phyloP scores from a whole-genome alignment of 805 yeast species.

The Lachancea lanzarotensis region DNA sequence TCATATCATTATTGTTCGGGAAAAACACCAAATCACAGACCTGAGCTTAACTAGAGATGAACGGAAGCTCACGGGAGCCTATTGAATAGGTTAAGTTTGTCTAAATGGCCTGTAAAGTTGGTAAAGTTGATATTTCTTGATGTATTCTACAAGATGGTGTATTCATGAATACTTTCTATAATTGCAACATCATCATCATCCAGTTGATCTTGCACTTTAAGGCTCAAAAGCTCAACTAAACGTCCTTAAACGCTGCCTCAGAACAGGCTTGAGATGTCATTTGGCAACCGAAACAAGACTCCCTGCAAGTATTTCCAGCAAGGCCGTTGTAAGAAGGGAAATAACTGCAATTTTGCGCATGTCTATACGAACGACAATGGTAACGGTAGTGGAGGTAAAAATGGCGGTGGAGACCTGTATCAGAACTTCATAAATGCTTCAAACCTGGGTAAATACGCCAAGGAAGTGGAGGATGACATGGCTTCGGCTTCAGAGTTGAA shows the following conservation, averaged over 20 bases:
- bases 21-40: too few species aligned
- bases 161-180: too few species aligned
- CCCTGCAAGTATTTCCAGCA: constrained; percentile 42
- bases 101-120: too few species aligned
- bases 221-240: too few species aligned
- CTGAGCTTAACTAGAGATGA: too few species aligned
- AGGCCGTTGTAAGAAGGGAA: constrained; percentile 40
- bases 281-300: constrained; percentile 16
- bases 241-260: neutral
- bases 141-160: too few species aligned
- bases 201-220: too few species aligned
- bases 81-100: too few species aligned
- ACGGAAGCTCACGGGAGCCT: too few species aligned
- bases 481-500: constrained; percentile 19
- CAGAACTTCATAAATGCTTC: constrained; percentile 21
- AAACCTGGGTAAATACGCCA: constrained; percentile 21
- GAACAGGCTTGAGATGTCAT: constrained; percentile 7
- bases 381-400: constrained; percentile 6
- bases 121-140: too few species aligned
- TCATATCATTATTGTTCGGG: constrained; percentile 47
- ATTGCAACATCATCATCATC: too few species aligned
- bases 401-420: constrained; percentile 14
- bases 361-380: constrained; percentile 19
- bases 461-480: constrained; percentile 27
- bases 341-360: constrained; percentile 40